phyloP scores from a whole-genome alignment of 495 filamentous ascomycete species.

The Coniosporium apollinis region DNA sequence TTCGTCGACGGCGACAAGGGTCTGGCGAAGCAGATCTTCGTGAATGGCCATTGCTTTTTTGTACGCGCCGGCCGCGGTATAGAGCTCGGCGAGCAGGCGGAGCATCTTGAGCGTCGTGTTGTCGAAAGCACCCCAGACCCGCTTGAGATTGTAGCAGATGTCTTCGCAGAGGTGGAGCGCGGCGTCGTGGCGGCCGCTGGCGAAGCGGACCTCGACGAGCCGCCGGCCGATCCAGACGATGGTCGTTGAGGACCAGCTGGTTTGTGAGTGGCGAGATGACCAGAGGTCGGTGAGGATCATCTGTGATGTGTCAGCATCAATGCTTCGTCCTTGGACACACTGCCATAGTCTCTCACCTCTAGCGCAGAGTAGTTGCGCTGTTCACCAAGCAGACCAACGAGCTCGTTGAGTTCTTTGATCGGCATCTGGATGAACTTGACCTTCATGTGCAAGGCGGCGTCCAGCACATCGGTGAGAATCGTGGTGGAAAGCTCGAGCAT shows the following conservation, averaged over 20 bases:
- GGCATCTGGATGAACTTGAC: conserved; percentile 36
- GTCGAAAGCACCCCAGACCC: conserved; percentile 38
- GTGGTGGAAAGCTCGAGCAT: conserved; percentile 38
- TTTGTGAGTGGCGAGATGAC: conserved; percentile 42
- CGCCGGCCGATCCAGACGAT: conserved; percentile 41
- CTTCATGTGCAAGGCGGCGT: conserved; percentile 30
- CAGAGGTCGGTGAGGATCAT: conserved; percentile 39
- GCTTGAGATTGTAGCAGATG: conserved; percentile 48
- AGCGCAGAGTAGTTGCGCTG: conserved; percentile 43
- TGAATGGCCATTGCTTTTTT: conserved; percentile 37
- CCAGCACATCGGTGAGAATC: conserved; percentile 35
- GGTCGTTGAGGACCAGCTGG: conserved; percentile 35
- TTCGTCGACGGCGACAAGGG: conserved; percentile 29
- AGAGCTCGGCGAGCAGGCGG: conserved; percentile 37
- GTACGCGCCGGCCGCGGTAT: conserved; percentile 31
- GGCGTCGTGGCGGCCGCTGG: conserved; percentile 23
- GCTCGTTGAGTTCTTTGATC: conserved; percentile 35
- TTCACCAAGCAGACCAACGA: conserved; percentile 39
- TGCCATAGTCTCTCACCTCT: conserved; percentile 29
- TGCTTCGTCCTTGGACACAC: not conserved
- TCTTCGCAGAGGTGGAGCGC: conserved; percentile 40
- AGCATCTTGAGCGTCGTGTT: conserved; percentile 37
- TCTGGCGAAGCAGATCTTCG: conserved; percentile 33
- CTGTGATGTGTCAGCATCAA: conserved; percentile 12
- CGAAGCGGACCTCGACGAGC: conserved; percentile 40